Conservation (phyloP, 768 basidiomycete species). For the Tremella fuciformis region DNA sequence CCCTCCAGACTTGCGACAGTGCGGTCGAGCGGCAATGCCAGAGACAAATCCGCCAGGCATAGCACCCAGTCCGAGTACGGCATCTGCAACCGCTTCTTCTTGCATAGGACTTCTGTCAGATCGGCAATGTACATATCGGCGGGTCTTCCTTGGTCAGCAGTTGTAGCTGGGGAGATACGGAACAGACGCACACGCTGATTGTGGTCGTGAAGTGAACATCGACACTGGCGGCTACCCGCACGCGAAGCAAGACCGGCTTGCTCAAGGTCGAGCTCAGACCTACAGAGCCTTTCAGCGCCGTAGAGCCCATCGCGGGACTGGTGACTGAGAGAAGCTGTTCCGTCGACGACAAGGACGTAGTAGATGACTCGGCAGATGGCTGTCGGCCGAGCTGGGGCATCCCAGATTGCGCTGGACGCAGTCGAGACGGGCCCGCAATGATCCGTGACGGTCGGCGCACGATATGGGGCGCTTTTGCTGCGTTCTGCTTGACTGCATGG, state of each 20-base stretch:
- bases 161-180: background rate
- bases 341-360: constrained; percentile 36
- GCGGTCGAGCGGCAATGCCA: constrained; percentile 82
- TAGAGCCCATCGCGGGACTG: constrained; percentile 51
- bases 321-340: constrained; percentile 43
- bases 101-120: constrained; percentile 66
- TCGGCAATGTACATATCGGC: constrained; percentile 97
- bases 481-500: constrained; percentile 66
- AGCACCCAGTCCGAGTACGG: constrained; percentile 56
- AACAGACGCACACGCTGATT: constrained; percentile 76
- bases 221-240: constrained; percentile 73
- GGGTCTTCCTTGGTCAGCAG: constrained; percentile 47
- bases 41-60: constrained; percentile 49
- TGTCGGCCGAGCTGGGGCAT: constrained; percentile 9
- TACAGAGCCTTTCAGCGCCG: constrained; percentile 52
- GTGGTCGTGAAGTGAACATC: constrained; percentile 85
- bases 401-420: constrained; percentile 11
- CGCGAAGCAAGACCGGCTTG: constrained; percentile 68
- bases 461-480: constrained; percentile 65
- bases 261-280: constrained; percentile 53
- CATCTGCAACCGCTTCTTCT: constrained; percentile 46
- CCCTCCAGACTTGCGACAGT: constrained; percentile 95
- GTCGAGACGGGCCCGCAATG: constrained; percentile 58
- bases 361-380: constrained; percentile 44
- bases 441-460: constrained; percentile 74